phyloP scores from a whole-genome alignment of 306 rosid genomes.

The Castanea crenata region DNA sequence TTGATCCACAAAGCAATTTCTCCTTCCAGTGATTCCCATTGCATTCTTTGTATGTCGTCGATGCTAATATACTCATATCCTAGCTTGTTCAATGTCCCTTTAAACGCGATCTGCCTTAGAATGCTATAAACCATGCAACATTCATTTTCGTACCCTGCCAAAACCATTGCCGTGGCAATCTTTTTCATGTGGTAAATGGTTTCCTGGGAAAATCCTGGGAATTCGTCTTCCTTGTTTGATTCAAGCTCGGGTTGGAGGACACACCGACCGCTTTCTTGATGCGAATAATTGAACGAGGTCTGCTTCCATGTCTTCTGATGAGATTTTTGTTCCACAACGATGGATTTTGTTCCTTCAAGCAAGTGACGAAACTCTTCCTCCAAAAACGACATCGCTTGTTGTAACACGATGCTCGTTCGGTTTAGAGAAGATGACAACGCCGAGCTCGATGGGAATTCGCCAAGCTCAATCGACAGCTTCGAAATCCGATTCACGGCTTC shows the following conservation, averaged over 20 bases:
- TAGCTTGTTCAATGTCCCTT: slow-evolving; percentile 23
- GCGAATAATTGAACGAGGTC: slow-evolving; percentile 35
- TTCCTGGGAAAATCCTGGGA: slow-evolving; percentile 37
- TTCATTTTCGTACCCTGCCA: slow-evolving; percentile 57
- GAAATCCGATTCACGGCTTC: slow-evolving; percentile 35
- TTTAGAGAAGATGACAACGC: slow-evolving; percentile 15
- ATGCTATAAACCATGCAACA: slow-evolving; percentile 48
- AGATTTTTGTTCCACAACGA: background rate
- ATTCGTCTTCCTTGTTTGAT: slow-evolving; percentile 17
- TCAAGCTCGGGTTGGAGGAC: background rate
- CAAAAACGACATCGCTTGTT: slow-evolving; percentile 54
- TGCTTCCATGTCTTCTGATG: slow-evolving; percentile 15
- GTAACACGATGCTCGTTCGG: slow-evolving; percentile 33
- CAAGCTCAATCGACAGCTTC: slow-evolving; percentile 23
- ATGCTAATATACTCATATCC: slow-evolving; percentile 42
- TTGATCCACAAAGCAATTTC: slow-evolving; percentile 64
- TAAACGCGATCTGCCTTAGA: slow-evolving; percentile 51
- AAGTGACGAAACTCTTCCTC: slow-evolving; percentile 56
- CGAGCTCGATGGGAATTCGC: slow-evolving; percentile 16
- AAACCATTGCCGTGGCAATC: slow-evolving; percentile 55
- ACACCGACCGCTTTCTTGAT: slow-evolving; percentile 4
- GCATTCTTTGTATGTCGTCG: slow-evolving; percentile 64
- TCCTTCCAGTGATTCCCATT: slow-evolving; percentile 60
- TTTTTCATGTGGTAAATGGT: slow-evolving; percentile 32
- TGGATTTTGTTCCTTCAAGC: slow-evolving; percentile 12